Evolutionary conservation across 2,329 filamentous ascomycete species (phyloP).

Genomic region (Thielaviopsis ethacetica): DNA sequence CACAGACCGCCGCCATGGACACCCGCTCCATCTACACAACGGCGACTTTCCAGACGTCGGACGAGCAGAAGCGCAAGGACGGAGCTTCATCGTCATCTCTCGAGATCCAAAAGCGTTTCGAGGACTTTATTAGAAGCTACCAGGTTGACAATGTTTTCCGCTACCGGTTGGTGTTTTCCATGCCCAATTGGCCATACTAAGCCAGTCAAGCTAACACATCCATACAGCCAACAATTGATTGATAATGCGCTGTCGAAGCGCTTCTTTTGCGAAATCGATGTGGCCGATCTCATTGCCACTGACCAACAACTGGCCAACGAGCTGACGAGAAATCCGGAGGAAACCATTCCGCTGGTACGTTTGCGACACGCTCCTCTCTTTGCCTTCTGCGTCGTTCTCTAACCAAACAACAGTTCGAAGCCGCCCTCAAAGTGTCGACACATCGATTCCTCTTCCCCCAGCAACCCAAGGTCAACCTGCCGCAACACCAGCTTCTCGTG

Average conservation of each 20-base stretch:
- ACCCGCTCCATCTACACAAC: slow-evolving; percentile 10
- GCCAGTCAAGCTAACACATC: neutral
- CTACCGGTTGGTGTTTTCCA: slow-evolving; percentile 6
- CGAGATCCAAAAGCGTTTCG: slow-evolving; percentile 61
- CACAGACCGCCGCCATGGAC: slow-evolving; percentile 4
- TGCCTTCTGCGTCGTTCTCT: neutral
- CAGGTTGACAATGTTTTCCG: slow-evolving; percentile 6
- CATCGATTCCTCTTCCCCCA: slow-evolving; percentile 83
- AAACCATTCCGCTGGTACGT: slow-evolving; percentile 77
- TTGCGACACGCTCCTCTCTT: neutral
- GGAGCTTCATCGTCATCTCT: slow-evolving; percentile 30
- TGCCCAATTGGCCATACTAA: neutral
- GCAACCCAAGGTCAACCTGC: slow-evolving; percentile 49
- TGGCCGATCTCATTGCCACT: slow-evolving; percentile 88
- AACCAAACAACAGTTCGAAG: slow-evolving; percentile 54
- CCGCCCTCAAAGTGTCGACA: slow-evolving; percentile 76
- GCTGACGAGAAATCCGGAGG: slow-evolving; percentile 74
- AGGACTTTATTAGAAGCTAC: slow-evolving; percentile 48
- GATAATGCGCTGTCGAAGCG: slow-evolving; percentile 91
- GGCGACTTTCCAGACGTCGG: slow-evolving; percentile 26
- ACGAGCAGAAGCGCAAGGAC: slow-evolving; percentile 49
- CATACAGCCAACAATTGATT: slow-evolving; percentile 68
- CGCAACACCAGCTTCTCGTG: slow-evolving; percentile 84
- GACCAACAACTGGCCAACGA: slow-evolving; percentile 89
- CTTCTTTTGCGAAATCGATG: slow-evolving; percentile 91